Base-by-base conservation (phyloP, 768 basidiomycete species). In the Sporobolomyces phaffii region DNA sequence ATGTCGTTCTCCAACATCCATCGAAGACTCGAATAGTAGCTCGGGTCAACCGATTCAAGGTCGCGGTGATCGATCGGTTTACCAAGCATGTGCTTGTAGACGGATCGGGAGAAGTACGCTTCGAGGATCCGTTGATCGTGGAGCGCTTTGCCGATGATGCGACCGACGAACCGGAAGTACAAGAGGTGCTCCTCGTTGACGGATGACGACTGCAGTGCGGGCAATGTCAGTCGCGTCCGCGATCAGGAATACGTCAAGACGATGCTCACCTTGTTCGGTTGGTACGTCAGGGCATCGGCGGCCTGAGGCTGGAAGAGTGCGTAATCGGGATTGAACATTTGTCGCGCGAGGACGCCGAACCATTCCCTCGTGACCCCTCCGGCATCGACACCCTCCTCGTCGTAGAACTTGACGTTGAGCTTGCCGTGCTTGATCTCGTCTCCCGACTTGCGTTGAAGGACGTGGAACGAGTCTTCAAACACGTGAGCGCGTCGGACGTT, bases 321-420 rank as follows among this genome's bases (percentile, higher is more conserved):
- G 73, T 96, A 96, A 79, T 94, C 91, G 29, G 96, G 94, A 77
- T 99, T 91, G 79, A 99, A 99, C 88, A 99, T 99, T 77, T 96
- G 92, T 56, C 92, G 84, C 1, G 96, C 93, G 22, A 99, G 85
- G 57, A 96, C 94, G 74, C 92, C 90, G 86, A 93, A 97, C 92
- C 93, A 97, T 80, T 98, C 93, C 38, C 70, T 84, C 11, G 96
- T 96, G 40, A 99, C 90, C 72, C 96, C 96, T 26, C 96, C 96
- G 0, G 96, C 96, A 76, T 99, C 96, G 26, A 99, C 91, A 57
- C 96, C 96, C 75, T 98, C 96, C 75, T 99, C 96, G 62, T 91
- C 88, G 74, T 91, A 90, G 80, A 75, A 99, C 57, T 92, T 87
- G 64, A 97, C 86, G 75, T 88, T 96, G 62, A 99, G 85, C 77